These are phyloP conservation scores for Cadophora gregata DNA, from an alignment of 2,329 filamentous ascomycete species.

Conservation along the genomic window DNA sequence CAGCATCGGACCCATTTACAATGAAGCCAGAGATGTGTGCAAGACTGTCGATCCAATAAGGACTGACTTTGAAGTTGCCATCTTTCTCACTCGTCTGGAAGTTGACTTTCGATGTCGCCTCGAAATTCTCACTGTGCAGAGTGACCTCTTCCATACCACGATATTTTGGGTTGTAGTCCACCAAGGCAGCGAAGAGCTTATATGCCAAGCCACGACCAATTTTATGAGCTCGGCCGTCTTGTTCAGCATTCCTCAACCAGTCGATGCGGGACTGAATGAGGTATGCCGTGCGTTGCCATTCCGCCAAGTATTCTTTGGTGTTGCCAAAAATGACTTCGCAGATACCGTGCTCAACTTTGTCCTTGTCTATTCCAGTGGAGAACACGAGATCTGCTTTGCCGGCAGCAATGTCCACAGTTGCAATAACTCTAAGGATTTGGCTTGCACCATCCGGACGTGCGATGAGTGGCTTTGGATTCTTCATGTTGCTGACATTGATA, in stretches of 20 bases:
- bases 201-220: constrained; percentile 78
- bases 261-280: constrained; percentile 69
- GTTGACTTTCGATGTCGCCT: constrained; percentile 48
- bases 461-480: constrained; percentile 74
- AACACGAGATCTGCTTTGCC: constrained; percentile 62
- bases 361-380: constrained; percentile 63
- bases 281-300: constrained; percentile 72
- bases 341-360: constrained; percentile 64
- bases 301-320: constrained; percentile 63
- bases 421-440: constrained; percentile 66
- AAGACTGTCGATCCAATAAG: constrained; percentile 64
- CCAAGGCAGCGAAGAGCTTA: constrained; percentile 67
- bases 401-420: constrained; percentile 61
- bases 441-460: constrained; percentile 50
- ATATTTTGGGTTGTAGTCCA: constrained; percentile 61
- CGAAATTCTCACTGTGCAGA: constrained; percentile 47
- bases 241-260: constrained; percentile 63
- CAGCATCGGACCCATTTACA: constrained; percentile 62
- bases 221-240: constrained; percentile 71
- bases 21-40: constrained; percentile 67
- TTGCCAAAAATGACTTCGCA: constrained; percentile 68
- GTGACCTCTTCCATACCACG: constrained; percentile 65
- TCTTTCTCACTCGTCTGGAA: constrained; percentile 53
- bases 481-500: constrained; percentile 69
- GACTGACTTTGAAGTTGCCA: constrained; percentile 59